These are phyloP conservation scores for Bryopsis sp. DNA, from an alignment of 139 green algal species.

Conservation along the genomic window DNA sequence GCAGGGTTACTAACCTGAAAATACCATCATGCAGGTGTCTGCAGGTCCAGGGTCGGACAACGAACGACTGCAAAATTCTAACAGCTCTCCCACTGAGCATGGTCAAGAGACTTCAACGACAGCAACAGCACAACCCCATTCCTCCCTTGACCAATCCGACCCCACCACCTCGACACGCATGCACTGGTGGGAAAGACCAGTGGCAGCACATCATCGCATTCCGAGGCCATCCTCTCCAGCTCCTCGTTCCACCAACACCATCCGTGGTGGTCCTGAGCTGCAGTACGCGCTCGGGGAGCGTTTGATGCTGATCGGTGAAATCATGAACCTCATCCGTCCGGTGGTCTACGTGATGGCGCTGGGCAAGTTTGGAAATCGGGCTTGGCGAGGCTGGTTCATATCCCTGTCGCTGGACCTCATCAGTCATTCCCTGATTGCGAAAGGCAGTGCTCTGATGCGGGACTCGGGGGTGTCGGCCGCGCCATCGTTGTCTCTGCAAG, in stretches of 20 bases:
- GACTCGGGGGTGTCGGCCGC: not conserved
- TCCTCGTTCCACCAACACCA: too few species aligned
- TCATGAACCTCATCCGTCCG: slow-evolving; percentile 45
- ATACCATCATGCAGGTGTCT: not conserved
- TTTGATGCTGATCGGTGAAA: slow-evolving; percentile 34
- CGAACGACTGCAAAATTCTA: not conserved
- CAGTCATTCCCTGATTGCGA: slow-evolving; percentile 24
- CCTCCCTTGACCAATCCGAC: not conserved
- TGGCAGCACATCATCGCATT: too few species aligned
- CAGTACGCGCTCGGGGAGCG: slow-evolving; percentile 5
- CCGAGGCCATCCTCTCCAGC: too few species aligned
- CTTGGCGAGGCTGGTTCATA: slow-evolving; percentile 50
- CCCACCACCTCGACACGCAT: not conserved
- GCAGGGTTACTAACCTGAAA: not conserved
- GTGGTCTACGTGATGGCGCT: slow-evolving; percentile 37
- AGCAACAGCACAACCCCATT: not conserved
- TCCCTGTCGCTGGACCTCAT: slow-evolving; percentile 39
- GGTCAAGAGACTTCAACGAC: not conserved
- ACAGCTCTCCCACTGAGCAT: not conserved
- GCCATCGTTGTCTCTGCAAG: not conserved
- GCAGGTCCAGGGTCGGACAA: not conserved
- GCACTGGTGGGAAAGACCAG: not conserved
- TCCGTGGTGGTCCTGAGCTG: not conserved
- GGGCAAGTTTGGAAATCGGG: slow-evolving; percentile 31
- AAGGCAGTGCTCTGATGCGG: slow-evolving; percentile 10